Evolutionary conservation across 1,139 yeast species (phyloP).

Genomic region (Protomyces inundatus): DNA sequence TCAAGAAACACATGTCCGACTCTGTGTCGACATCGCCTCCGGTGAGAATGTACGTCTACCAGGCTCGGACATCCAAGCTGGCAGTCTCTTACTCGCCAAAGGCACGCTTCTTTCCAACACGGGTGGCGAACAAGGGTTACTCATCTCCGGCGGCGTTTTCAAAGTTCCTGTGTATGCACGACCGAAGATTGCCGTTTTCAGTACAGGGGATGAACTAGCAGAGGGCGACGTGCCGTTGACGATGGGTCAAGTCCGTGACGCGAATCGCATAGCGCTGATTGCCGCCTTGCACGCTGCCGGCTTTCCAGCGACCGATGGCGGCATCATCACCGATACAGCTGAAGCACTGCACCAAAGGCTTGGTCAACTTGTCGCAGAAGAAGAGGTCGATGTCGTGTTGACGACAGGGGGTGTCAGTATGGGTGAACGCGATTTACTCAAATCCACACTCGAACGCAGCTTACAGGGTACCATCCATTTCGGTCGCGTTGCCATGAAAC

Average conservation of each 20-base stretch:
- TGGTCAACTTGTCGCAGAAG: conserved; percentile 34
- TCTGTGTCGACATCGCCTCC: conserved; percentile 32
- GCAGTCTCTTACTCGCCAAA: conserved; percentile 39
- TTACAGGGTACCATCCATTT: conserved; percentile 47
- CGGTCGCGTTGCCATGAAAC: conserved; percentile 53
- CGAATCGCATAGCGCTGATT: conserved; percentile 47
- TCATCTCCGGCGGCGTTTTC: conserved; percentile 38
- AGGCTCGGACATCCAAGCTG: conserved; percentile 46
- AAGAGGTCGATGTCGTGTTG: conserved; percentile 42
- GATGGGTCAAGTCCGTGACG: conserved; percentile 48
- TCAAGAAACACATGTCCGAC: conserved; percentile 42
- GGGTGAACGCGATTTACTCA: conserved; percentile 50
- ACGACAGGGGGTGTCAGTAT: conserved; percentile 55
- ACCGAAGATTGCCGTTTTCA: conserved; percentile 46
- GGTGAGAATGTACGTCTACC: conserved; percentile 46
- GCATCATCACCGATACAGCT: conserved; percentile 44
- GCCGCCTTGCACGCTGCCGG: conserved; percentile 40
- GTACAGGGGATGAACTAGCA: conserved; percentile 50
- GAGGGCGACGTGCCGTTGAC: conserved; percentile 30
- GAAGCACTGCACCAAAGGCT: conserved; percentile 35
- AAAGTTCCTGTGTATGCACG: conserved; percentile 41
- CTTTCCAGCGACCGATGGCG: conserved; percentile 42
- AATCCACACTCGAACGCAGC: conserved; percentile 45
- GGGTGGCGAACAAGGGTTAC: conserved; percentile 49
- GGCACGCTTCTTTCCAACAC: conserved; percentile 40